phyloP scores from a whole-genome alignment of 2,329 filamentous ascomycete genomes.

The Penicillium sp. region DNA sequence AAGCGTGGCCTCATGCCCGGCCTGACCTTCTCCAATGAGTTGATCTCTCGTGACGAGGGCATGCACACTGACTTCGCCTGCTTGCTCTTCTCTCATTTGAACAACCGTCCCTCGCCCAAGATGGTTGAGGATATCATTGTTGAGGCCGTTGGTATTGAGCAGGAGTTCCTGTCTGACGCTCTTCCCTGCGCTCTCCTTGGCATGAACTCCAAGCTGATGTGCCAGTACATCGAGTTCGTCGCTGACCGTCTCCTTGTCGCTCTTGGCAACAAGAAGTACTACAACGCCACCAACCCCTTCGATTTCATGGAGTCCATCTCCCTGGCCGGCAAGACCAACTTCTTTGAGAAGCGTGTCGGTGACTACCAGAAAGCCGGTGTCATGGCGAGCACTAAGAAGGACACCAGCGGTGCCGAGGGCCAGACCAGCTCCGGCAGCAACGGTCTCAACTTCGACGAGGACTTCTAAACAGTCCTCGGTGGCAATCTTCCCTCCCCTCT shows the following conservation, averaged over 20 bases:
- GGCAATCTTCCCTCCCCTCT: constrained; percentile 4
- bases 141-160: constrained; percentile 90
- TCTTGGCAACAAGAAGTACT: constrained; percentile 91
- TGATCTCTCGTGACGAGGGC: constrained; percentile 98
- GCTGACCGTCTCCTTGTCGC: constrained; percentile 91
- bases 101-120: constrained; percentile 81
- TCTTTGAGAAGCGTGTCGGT: constrained; percentile 99
- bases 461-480: constrained; percentile 68
- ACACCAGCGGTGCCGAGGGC: constrained; percentile 48
- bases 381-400: constrained; percentile 85
- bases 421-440: constrained; percentile 38
- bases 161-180: constrained; percentile 96
- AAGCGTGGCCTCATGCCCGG: constrained; percentile 99
- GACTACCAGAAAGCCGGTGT: constrained; percentile 99
- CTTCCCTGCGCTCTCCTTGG: constrained; percentile 89
- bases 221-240: constrained; percentile 99
- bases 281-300: constrained; percentile 92
- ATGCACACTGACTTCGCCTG: constrained; percentile 99
- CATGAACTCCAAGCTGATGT: constrained; percentile 97
- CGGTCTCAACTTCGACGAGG: constrained; percentile 91
- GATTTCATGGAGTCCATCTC: constrained; percentile 99
- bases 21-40: constrained; percentile 98
- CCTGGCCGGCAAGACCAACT: constrained; percentile 98
- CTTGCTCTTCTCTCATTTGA: constrained; percentile 94
- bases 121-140: constrained; percentile 84